Evolutionary conservation across 1,284 basidiomycete genomes (phyloP), one percentile per base, ranked within the genome.

Genomic region (Phlebopus sp.): DNA sequence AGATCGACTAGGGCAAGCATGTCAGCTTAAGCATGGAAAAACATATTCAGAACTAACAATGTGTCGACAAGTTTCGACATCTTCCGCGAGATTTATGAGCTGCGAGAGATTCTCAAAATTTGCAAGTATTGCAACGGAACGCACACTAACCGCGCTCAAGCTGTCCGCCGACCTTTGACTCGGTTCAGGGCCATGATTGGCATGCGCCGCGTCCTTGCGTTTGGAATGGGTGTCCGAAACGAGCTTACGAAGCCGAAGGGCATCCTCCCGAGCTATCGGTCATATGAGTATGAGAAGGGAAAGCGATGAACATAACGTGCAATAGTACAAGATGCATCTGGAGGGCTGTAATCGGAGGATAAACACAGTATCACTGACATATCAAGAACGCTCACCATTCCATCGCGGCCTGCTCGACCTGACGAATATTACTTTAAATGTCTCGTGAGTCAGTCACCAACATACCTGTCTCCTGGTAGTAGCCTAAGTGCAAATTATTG

Each of bases 321-420:
- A 90, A 57, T 91, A 92, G 60, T 89, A 92, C 1, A 92, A 63
- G 18, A 92, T 68, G 54, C 90, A 92, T 66, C 86, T 88, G 0
- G 90, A 78, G 7, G 84, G 78, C 89, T 92, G 52, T 11, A 31
- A 14, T 10, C 2, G 43, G n/a, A 23, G 1, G 7, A 43, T 38
- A 39, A 44, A 39, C 51, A n/a, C 7, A 45, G 18, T 9, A 37
- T 11, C 7, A 25, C 37, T 17, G 17, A n/a, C 15, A 36, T 4
- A 41, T 23, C 2, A 14, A 37, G 19, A 11, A 27, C 5, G 70
- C 80, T 62, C 56, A 90, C 89, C 54, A 76, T 68, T 32, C 88
- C 88, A 64, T 94, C 90, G 46, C 92, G 76, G n/a, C 91, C 92
- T 36, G 87, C 92, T 50, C 90, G 76, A 29, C 87, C 85, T 83